Percentiles rank a stretch among this genome's conserved stretches.
Conservation (phyloP, 139 green algal species). For the Auxenochlorella pyrenoidosa region DNA sequence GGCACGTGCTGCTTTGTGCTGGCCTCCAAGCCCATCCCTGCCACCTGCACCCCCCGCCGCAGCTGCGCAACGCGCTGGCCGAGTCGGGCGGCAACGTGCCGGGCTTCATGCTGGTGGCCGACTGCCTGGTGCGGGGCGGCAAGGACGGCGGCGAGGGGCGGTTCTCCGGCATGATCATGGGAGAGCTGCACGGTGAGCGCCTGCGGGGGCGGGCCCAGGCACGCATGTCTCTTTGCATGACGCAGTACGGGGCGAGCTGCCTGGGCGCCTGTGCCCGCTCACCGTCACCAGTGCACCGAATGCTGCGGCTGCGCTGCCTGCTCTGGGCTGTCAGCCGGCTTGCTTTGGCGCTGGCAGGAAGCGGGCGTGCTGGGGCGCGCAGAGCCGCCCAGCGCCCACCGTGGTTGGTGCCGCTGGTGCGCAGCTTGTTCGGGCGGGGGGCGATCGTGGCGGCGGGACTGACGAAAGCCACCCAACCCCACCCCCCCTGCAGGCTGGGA, state of each 20-base stretch:
- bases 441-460: no score
- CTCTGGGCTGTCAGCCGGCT: not conserved
- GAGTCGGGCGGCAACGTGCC: constrained; percentile 30
- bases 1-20: no score
- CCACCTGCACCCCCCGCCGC: not conserved
- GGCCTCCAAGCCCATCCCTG: not conserved
- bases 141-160: not conserved
- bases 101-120: constrained; percentile 36
- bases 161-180: constrained; percentile 46
- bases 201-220: no score
- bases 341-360: no score
- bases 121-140: constrained; percentile 25
- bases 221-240: no score
- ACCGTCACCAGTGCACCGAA: no score
- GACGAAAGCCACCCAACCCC: no score
- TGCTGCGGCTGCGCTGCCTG: not conserved
- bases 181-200: constrained; percentile 39
- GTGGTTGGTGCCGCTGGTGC: no score
- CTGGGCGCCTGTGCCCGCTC: not conserved
- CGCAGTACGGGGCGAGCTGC: no score
- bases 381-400: no score
- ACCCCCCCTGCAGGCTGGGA: constrained; percentile 27
- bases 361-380: no score
- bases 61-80: constrained; percentile 26
- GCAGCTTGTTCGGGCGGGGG: not conserved